Conservation (phyloP, 768 basidiomycete species). For the Sporobolomyces pararoseus region DNA sequence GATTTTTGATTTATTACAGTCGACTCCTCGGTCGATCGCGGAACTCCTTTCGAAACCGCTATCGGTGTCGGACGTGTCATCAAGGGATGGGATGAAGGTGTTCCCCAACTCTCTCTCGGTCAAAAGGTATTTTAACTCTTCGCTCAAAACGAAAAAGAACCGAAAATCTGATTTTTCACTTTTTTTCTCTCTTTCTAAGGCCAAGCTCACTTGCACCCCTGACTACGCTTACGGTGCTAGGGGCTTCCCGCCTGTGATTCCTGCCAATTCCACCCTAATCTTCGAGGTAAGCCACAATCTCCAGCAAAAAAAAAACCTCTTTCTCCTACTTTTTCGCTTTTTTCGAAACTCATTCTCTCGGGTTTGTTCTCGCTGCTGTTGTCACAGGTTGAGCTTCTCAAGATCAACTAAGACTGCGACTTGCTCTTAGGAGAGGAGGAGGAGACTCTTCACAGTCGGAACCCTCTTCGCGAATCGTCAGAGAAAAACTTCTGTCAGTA, state of each 20-base stretch:
- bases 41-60: constrained; percentile 59
- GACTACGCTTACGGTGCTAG: constrained; percentile 58
- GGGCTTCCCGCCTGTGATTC: constrained; percentile 69
- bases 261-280: constrained; percentile 63
- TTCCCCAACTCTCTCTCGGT: constrained; percentile 70
- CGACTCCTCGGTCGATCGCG: constrained; percentile 62
- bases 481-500: too few species aligned
- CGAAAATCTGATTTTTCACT: background rate
- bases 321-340: background rate
- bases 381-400: constrained; percentile 65
- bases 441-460: too few species aligned
- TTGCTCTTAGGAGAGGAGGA: too few species aligned
- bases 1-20: too few species aligned
- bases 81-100: constrained; percentile 84
- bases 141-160: background rate
- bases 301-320: too few species aligned
- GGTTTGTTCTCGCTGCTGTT: background rate
- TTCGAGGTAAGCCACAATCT: constrained; percentile 57
- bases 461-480: too few species aligned
- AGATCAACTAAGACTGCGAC: constrained; percentile 63
- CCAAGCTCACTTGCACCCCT: constrained; percentile 57
- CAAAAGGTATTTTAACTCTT: constrained; percentile 59
- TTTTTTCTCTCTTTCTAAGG: background rate
- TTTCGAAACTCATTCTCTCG: background rate
- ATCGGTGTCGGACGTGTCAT: constrained; percentile 68